A percentile compares a stretch with the other conserved stretches of the same genome.
These are phyloP conservation scores for Strigomonas culicis DNA, from an alignment of 208 protist species.

Conservation along the genomic window DNA sequence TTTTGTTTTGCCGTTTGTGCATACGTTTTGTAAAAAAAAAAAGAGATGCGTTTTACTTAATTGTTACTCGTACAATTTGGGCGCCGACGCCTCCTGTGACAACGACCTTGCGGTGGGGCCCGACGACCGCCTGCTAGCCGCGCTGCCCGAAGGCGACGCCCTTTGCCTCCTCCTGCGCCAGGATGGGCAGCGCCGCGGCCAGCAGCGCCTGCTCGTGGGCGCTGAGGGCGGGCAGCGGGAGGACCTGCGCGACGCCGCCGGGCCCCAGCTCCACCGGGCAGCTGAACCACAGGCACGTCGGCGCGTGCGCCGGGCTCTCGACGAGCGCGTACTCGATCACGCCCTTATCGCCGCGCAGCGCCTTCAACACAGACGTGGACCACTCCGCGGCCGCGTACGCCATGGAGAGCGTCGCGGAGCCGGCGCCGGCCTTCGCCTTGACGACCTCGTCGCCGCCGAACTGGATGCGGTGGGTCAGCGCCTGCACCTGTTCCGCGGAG, in stretches of 20 bases:
- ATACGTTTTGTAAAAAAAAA: too few relatives aligned
- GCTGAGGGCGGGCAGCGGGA: constrained; percentile 58
- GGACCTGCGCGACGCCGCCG: constrained; percentile 58
- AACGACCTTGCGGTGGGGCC: too few relatives aligned
- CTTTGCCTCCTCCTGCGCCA: constrained; percentile 71
- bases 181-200: constrained; percentile 64
- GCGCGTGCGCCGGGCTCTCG: constrained; percentile 42
- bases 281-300: constrained; percentile 69
- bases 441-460: constrained; percentile 95
- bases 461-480: constrained; percentile 89
- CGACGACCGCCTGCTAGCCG: too few relatives aligned
- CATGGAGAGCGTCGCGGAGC: constrained; percentile 97
- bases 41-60: too few relatives aligned
- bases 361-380: constrained; percentile 55
- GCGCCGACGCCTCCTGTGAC: too few relatives aligned
- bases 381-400: constrained; percentile 89
- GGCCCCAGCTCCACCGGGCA: constrained; percentile 77
- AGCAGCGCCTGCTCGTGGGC: constrained; percentile 63
- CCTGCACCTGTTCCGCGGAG: constrained; percentile 42
- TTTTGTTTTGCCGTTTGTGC: too few relatives aligned
- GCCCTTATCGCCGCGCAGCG: constrained; percentile 64
- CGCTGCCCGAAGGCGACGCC: constrained; percentile 52
- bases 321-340: constrained; percentile 75
- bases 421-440: constrained; percentile 93
- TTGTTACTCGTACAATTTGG: too few relatives aligned